Evolutionary conservation across 352 stramenopile species (phyloP).

Genomic region (Phytophthora chlamydospora): DNA sequence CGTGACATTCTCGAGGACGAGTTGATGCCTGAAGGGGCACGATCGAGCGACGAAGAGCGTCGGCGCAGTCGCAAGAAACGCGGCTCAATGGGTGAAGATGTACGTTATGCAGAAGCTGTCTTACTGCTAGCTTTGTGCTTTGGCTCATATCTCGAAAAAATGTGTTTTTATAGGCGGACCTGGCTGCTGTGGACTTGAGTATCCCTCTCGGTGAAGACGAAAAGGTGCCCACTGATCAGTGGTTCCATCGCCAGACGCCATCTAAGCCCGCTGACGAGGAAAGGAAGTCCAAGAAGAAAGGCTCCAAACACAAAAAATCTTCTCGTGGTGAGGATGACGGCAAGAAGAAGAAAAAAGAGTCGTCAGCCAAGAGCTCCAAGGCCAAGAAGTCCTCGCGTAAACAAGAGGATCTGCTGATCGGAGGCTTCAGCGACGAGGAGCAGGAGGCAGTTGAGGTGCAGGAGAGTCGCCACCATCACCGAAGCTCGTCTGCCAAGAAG

Average conservation of each 20-base stretch:
- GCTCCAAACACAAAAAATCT: constrained; percentile 52
- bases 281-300: constrained; percentile 80
- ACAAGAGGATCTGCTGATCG: constrained; percentile 43
- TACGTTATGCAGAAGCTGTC: constrained; percentile 19
- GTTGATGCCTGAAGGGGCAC: constrained; percentile 77
- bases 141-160: not conserved
- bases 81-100: constrained; percentile 39
- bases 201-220: constrained; percentile 79
- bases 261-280: constrained; percentile 44
- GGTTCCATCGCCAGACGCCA: constrained; percentile 70
- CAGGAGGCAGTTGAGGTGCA: constrained; percentile 35
- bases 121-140: not conserved
- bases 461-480: constrained; percentile 29
- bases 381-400: constrained; percentile 34
- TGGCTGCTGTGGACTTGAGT: constrained; percentile 80
- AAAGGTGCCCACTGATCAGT: constrained; percentile 79
- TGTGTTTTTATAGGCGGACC: constrained; percentile 52
- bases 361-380: constrained; percentile 39
- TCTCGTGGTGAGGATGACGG: constrained; percentile 41
- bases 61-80: constrained; percentile 59
- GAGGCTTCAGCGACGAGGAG: constrained; percentile 48
- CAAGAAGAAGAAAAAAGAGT: constrained; percentile 52
- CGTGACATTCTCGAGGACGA: constrained; percentile 73
- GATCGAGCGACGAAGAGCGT: constrained; percentile 74
- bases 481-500: constrained; percentile 44